A percentile compares a stretch with the other conserved stretches of the same genome.
These are phyloP conservation scores for Vicia faba DNA, from an alignment of 306 rosid genomes.

Conservation along the genomic window DNA sequence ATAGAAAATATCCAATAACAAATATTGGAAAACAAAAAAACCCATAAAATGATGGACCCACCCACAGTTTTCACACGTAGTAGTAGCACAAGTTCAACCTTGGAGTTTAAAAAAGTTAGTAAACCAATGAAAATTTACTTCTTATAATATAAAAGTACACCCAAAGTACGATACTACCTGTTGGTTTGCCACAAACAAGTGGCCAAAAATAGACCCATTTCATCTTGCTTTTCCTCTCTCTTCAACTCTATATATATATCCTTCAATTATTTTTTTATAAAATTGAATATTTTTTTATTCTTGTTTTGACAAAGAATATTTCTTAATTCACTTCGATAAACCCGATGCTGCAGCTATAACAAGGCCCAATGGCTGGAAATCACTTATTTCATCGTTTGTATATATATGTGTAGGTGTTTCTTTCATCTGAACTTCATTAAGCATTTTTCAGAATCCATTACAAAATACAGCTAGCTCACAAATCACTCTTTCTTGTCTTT, in stretches of 20 bases:
- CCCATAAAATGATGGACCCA: no score
- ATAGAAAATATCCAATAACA: no score
- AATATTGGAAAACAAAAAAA: no score
- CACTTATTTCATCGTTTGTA: conserved; percentile 1
- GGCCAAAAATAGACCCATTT: neutral
- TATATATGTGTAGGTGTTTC: conserved; percentile 21
- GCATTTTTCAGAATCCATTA: conserved; percentile 20
- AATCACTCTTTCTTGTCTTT: neutral
- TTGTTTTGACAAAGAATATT: neutral
- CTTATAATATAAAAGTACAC: neutral
- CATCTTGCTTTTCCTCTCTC: neutral
- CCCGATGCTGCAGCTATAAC: conserved; percentile 37
- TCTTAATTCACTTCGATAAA: conserved; percentile 36
- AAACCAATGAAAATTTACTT: neutral
- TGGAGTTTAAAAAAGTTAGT: neutral
- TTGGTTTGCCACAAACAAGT: conserved; percentile 3
- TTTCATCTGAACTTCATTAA: conserved; percentile 33
- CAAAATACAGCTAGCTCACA: conserved; percentile 10
- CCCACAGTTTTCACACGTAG: neutral
- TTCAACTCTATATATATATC: no score
- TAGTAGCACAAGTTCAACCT: neutral
- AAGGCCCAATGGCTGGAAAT: conserved; percentile 35
- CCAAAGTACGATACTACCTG: neutral
- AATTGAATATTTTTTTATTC: no score
- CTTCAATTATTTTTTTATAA: no score